Evolutionary conservation across 2,329 filamentous ascomycete species (phyloP).

Genomic region (Westerdykella ornata): DNA sequence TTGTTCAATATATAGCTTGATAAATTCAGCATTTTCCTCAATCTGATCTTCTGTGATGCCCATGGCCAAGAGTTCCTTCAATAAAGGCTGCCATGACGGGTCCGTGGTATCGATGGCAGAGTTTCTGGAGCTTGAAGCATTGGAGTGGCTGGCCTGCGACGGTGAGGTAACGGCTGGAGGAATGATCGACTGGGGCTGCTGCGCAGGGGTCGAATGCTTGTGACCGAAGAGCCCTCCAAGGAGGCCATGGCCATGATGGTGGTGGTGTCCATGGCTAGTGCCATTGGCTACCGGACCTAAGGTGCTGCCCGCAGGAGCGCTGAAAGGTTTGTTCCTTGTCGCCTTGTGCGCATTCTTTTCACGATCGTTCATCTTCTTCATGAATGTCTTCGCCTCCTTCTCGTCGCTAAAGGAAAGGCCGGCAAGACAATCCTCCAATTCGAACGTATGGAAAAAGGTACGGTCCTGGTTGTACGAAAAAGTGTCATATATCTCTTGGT

Average conservation of each 20-base stretch:
- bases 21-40: conserved; percentile 60
- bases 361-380: conserved; percentile 93
- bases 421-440: conserved; percentile 85
- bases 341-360: conserved; percentile 93
- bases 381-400: conserved; percentile 94
- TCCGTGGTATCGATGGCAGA: conserved; percentile 55
- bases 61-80: conserved; percentile 57
- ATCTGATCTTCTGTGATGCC: conserved; percentile 64
- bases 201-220: conserved; percentile 41
- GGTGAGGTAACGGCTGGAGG: conserved; percentile 42
- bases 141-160: conserved; percentile 29
- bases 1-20: conserved; percentile 60
- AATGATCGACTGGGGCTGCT: conserved; percentile 45
- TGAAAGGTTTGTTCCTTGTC: conserved; percentile 71
- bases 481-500: conserved; percentile 94
- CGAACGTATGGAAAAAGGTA: conserved; percentile 96
- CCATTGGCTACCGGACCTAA: conserved; percentile 21
- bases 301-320: conserved; percentile 30
- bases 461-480: conserved; percentile 96
- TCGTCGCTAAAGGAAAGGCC: conserved; percentile 91
- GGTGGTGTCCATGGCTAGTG: conserved; percentile 10
- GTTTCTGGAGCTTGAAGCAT: conserved; percentile 29
- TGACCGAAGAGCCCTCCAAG: conserved; percentile 49
- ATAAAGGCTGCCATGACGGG: conserved; percentile 54
- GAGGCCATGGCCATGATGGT: conserved; percentile 41